A percentile compares a stretch with the other conserved stretches of the same genome.
phyloP scores from a whole-genome alignment of 2,329 filamentous ascomycete genomes.

The Aurifilum marmelostoma region DNA sequence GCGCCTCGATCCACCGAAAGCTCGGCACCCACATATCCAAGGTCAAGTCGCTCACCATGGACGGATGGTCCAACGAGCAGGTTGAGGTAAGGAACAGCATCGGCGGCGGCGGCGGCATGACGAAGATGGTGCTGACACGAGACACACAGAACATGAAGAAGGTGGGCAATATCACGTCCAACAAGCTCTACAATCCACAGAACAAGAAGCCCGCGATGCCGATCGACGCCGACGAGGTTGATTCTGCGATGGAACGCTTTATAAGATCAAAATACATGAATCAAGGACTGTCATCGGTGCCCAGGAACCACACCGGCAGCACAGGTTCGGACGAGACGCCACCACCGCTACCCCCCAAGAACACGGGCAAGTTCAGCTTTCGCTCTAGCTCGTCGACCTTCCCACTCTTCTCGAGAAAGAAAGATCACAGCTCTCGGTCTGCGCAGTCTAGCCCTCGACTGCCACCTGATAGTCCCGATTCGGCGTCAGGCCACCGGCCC shows the following conservation, averaged over 20 bases:
- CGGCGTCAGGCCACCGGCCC: conserved; percentile 41
- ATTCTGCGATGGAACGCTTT: conserved; percentile 92
- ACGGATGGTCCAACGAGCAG: conserved; percentile 94
- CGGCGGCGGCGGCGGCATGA: no score
- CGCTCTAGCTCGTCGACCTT: conserved; percentile 69
- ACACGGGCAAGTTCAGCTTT: conserved; percentile 64
- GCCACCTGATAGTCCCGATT: conserved; percentile 33
- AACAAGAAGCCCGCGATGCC: conserved; percentile 83
- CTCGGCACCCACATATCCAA: conserved; percentile 97
- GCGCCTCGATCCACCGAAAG: conserved; percentile 92
- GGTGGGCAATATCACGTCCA: conserved; percentile 83
- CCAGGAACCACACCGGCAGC: conserved; percentile 47
- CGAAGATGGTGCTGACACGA: conserved; percentile 9
- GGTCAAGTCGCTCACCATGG: conserved; percentile 98
- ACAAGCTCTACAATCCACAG: conserved; percentile 86
- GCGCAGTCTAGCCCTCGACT: conserved; percentile 21
- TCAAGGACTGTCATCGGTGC: conserved; percentile 42
- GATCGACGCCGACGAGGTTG: conserved; percentile 87
- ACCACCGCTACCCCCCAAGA: conserved; percentile 66
- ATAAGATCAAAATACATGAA: conserved; percentile 93
- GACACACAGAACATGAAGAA: conserved; percentile 84
- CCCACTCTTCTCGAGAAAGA: conserved; percentile 64
- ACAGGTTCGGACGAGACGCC: conserved; percentile 61
- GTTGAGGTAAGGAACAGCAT: conserved; percentile 72
- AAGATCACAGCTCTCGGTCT: conserved; percentile 45